These are phyloP conservation scores for Stereocaulon alpinum DNA, from an alignment of 495 filamentous ascomycete genomes.

Conservation along the genomic window DNA sequence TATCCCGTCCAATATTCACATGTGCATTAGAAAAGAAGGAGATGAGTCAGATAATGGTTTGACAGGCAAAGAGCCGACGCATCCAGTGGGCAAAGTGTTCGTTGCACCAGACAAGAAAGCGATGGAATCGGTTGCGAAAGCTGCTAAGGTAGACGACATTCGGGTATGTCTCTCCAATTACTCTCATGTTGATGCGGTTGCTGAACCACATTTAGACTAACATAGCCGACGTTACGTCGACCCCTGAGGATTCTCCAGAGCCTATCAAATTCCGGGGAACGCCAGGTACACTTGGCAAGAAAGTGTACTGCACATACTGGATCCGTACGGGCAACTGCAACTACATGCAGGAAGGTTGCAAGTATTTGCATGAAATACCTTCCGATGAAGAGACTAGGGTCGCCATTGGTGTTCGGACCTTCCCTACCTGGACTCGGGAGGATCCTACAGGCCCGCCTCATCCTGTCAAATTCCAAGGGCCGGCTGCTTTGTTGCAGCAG, in stretches of 20 bases:
- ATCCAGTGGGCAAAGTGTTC: background rate
- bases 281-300: slow-evolving; percentile 33
- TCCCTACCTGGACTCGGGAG: slow-evolving; percentile 50
- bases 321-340: slow-evolving; percentile 75
- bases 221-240: background rate
- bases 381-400: slow-evolving; percentile 44
- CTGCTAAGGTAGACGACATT: background rate
- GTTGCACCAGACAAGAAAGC: background rate
- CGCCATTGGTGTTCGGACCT: slow-evolving; percentile 48
- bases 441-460: background rate
- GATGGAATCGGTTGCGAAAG: background rate
- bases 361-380: slow-evolving; percentile 84
- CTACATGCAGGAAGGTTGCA: slow-evolving; percentile 74
- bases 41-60: background rate
- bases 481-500: background rate
- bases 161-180: background rate
- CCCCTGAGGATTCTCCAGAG: background rate
- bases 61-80: background rate
- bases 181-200: background rate
- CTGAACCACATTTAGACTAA: background rate
- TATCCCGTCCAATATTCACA: background rate
- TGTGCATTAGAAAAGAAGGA: background rate
- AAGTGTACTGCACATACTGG: slow-evolving; percentile 83
- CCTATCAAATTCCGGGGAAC: background rate
- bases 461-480: background rate